A percentile compares a stretch with the other conserved stretches of the same genome.
phyloP scores from a whole-genome alignment of 805 yeast species.

The Candida michaelii region DNA sequence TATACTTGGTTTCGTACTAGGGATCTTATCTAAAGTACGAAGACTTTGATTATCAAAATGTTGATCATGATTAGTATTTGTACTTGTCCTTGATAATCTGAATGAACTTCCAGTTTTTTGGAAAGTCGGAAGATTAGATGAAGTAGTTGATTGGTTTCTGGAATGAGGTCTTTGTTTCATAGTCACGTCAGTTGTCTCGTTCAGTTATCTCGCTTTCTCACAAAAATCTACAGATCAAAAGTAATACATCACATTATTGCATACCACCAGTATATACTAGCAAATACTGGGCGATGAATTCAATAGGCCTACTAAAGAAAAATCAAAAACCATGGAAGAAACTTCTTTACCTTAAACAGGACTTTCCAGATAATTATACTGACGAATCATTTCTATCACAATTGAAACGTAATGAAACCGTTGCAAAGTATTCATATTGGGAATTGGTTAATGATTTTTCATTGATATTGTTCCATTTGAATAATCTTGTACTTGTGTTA shows the following conservation, averaged over 20 bases:
- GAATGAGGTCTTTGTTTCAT: slow-evolving; percentile 11
- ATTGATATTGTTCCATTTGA: slow-evolving; percentile 63
- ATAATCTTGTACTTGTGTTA: slow-evolving; percentile 61
- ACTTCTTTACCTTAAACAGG: slow-evolving; percentile 79
- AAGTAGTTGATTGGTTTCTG: slow-evolving; percentile 8
- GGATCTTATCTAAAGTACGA: slow-evolving; percentile 46
- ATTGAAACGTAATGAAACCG: slow-evolving; percentile 73
- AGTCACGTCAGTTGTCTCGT: too few species aligned
- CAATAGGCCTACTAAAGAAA: slow-evolving; percentile 8
- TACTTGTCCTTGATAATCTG: slow-evolving; percentile 14
- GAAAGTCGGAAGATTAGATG: slow-evolving; percentile 13
- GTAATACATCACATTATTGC: too few species aligned
- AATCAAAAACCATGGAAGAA: slow-evolving; percentile 63
- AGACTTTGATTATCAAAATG: slow-evolving; percentile 16
- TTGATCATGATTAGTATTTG: slow-evolving; percentile 12
- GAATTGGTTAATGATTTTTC: slow-evolving; percentile 72
- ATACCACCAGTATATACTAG: too few species aligned
- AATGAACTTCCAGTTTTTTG: slow-evolving; percentile 10
- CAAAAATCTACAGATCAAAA: too few species aligned
- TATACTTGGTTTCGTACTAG: slow-evolving; percentile 56
- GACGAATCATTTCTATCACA: slow-evolving; percentile 80
- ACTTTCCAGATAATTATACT: slow-evolving; percentile 90
- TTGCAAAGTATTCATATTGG: slow-evolving; percentile 61
- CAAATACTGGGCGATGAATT: slow-evolving; percentile 10
- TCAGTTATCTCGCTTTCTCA: too few species aligned